Evolutionary conservation across 2,329 filamentous ascomycete species (phyloP), one percentile per base, ranked within the genome.

Genomic region (Colletotrichum coccodes): DNA sequence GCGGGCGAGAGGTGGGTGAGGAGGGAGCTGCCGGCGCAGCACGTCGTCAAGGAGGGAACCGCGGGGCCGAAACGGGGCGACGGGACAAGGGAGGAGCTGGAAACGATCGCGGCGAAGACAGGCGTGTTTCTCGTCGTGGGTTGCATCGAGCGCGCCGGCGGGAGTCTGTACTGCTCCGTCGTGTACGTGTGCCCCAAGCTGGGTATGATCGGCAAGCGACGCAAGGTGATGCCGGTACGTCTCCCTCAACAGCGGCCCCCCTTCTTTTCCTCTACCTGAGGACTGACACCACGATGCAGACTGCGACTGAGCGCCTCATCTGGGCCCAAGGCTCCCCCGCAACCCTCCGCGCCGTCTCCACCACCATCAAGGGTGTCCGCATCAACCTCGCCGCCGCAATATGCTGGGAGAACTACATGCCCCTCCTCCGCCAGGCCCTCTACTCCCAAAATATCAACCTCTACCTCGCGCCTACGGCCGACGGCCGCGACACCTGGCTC

Each of bases 381-480:
- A 81, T 98, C 69, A 95, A 93, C 64, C 87, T 98, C 68, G 95
- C 92, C 0, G 90, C 92, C 3, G 95, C 94, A 4, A 97, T 98
- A 72, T 97, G 95, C 84, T 98, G 95, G 95, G 95, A 98, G 79
- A 97, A 93, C 79, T 97, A 95, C 82, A 98, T 97, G 94, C 95
- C 95, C 0, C 83, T 98, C 21, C 84, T 98, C 8, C 89, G 95
- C 21, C 92, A 97, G 77, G 87, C 90, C 18, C 85, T 98, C 42
- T 98, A 98, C 79, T 87, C 89, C 3, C 95, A 98, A 79, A 97
- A 97, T 76, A 90, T 98, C 75, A 97, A 97, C 78, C 82, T 98
- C 14, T 98, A 95, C 80, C 88, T 98, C 2, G 94, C 95, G 0
- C 95, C 95, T 0, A 98, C 95, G 0, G 95, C 95, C 1, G 95